These are phyloP conservation scores for Fagopyrum esculentum DNA, from an alignment of 148 eudicot genomes.

Conservation along the genomic window DNA sequence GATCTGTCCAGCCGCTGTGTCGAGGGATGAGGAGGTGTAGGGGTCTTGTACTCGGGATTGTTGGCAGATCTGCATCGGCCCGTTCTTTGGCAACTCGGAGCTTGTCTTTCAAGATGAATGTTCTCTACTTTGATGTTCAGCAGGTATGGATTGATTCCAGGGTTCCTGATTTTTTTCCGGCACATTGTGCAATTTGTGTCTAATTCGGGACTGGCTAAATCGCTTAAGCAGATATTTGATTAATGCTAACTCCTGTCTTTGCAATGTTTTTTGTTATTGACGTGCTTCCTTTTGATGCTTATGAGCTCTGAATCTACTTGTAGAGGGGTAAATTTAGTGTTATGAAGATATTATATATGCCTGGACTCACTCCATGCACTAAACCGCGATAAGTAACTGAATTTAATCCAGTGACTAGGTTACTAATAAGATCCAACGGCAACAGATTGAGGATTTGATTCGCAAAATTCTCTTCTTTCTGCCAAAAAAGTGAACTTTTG, in stretches of 20 bases:
- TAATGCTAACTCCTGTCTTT: not conserved
- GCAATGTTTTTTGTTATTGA: not conserved
- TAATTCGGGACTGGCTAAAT: not conserved
- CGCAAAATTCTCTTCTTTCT: not conserved
- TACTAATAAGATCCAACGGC: not conserved
- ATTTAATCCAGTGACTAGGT: not conserved
- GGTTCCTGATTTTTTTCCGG: not conserved
- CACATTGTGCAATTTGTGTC: not conserved
- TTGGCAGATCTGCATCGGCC: conserved; percentile 95
- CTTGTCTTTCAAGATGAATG: conserved; percentile 94
- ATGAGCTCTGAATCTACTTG: not conserved
- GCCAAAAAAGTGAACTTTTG: not conserved
- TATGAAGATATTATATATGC: not conserved
- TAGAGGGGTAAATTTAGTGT: not conserved
- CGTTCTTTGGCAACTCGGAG: conserved; percentile 78
- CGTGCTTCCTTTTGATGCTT: not conserved
- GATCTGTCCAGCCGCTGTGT: conserved; percentile 91
- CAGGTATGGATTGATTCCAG: conserved; percentile 28
- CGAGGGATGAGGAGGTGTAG: conserved; percentile 96
- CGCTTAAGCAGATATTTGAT: not conserved
- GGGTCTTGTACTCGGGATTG: conserved; percentile 84
- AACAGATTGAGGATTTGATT: not conserved
- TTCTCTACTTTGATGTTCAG: conserved; percentile 80
- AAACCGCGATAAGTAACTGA: not conserved
- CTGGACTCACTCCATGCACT: not conserved